Evolutionary conservation across 106 monocot species (phyloP).

Genomic region (Agapanthus africanus): DNA sequence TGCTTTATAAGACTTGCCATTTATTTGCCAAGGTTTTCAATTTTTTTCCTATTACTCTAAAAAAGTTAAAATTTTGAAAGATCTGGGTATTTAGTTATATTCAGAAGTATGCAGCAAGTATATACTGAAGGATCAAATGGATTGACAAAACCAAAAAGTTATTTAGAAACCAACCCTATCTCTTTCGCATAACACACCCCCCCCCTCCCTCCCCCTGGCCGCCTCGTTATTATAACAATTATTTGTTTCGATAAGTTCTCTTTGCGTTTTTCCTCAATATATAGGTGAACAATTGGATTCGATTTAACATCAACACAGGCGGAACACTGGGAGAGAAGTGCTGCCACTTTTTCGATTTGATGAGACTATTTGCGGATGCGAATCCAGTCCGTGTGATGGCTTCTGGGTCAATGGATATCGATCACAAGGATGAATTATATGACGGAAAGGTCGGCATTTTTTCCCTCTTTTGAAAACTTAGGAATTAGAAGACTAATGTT

Average conservation of each 20-base stretch:
- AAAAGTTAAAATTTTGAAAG: too few relatives aligned
- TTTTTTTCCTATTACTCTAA: too few relatives aligned
- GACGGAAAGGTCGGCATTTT: slow-evolving; percentile 62
- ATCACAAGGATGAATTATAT: slow-evolving; percentile 90
- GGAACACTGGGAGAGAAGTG: slow-evolving; percentile 95
- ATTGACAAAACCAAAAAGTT: too few relatives aligned
- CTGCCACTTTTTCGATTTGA: slow-evolving; percentile 95
- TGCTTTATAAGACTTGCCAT: too few relatives aligned
- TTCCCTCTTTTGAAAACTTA: neutral
- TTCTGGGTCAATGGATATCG: slow-evolving; percentile 83
- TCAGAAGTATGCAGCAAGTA: too few relatives aligned
- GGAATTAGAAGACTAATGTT: neutral
- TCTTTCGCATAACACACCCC: too few relatives aligned
- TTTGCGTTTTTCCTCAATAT: slow-evolving; percentile 4
- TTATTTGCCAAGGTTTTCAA: too few relatives aligned
- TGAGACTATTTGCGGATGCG: slow-evolving; percentile 73
- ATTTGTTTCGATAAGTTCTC: neutral
- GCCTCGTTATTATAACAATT: neutral
- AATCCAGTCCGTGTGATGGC: slow-evolving; percentile 92
- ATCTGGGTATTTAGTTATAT: too few relatives aligned
- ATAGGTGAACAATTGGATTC: slow-evolving; percentile 89
- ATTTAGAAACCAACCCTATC: neutral
- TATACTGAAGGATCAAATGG: too few relatives aligned
- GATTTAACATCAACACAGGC: slow-evolving; percentile 74
- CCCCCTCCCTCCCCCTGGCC: too few relatives aligned